phyloP scores from a whole-genome alignment of 495 filamentous ascomycete genomes.

The Evernia prunastri region DNA sequence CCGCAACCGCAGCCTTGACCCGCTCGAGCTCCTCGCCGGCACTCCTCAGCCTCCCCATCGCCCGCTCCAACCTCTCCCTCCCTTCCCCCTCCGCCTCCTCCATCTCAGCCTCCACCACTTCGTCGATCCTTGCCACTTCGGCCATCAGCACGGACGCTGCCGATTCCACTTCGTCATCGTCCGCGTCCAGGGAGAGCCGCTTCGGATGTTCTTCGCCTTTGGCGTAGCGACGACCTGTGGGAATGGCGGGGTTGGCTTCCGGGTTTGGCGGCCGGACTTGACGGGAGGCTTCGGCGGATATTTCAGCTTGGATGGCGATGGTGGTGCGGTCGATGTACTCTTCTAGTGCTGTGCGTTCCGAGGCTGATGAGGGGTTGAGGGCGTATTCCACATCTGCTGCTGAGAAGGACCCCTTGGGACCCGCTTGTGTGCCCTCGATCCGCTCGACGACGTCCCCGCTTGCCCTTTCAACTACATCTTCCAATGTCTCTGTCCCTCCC shows the following conservation, averaged over 20 bases:
- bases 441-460: neutral
- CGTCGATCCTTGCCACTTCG: slow-evolving; percentile 42
- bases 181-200: no score
- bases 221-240: no score
- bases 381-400: neutral
- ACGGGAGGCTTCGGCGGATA: neutral
- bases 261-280: neutral
- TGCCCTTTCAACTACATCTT: slow-evolving; percentile 10
- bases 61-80: neutral
- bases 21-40: neutral
- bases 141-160: slow-evolving; percentile 80
- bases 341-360: neutral
- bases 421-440: neutral
- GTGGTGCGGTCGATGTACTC: neutral
- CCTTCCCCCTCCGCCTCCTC: neutral
- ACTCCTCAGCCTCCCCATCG: neutral
- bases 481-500: neutral
- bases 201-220: slow-evolving; percentile 1
- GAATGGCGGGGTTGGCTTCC: no score
- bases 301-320: neutral
- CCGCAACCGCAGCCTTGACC: slow-evolving; percentile 22
- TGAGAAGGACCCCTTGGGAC: no score
- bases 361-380: neutral
- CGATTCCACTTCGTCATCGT: slow-evolving; percentile 89
- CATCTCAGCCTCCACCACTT: neutral